phyloP scores from a whole-genome alignment of 192 early-diverging fungal species.

The Rhizophagus sp. region DNA sequence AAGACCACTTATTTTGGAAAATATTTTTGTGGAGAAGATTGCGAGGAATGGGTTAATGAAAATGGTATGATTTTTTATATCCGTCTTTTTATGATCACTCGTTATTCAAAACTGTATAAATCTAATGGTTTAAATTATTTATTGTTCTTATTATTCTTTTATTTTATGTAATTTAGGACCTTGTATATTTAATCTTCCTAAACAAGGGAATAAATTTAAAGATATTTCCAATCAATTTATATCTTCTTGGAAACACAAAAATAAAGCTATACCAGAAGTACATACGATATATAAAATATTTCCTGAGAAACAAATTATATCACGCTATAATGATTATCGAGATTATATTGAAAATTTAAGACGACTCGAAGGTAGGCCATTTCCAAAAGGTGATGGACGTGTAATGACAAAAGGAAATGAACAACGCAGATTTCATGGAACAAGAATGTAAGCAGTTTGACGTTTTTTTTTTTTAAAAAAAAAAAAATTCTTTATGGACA shows the following conservation, averaged over 20 bases:
- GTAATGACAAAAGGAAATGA: constrained; percentile 32
- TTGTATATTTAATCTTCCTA: constrained; percentile 7
- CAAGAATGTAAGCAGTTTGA: constrained; percentile 2
- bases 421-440: constrained; percentile 35
- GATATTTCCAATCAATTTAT: constrained; percentile 30
- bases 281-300: constrained; percentile 22
- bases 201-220: constrained; percentile 4
- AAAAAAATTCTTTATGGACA: not conserved
- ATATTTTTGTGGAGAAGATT: constrained; percentile 16
- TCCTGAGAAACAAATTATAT: not conserved
- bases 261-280: constrained; percentile 13
- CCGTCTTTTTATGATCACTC: too few relatives aligned
- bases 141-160: not conserved
- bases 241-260: constrained; percentile 21
- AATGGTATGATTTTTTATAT: not conserved
- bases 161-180: not conserved
- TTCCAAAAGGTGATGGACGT: constrained; percentile 26
- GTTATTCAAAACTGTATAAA: too few relatives aligned
- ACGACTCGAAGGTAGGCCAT: constrained; percentile 13
- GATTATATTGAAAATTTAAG: constrained; percentile 10
- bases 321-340: constrained; percentile 24
- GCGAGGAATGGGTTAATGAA: not conserved
- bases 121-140: not conserved
- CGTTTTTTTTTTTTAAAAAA: not conserved
- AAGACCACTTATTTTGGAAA: not conserved